These are phyloP conservation scores for Quercus berberidifolia DNA, from an alignment of 306 rosid species.

Conservation along the genomic window DNA sequence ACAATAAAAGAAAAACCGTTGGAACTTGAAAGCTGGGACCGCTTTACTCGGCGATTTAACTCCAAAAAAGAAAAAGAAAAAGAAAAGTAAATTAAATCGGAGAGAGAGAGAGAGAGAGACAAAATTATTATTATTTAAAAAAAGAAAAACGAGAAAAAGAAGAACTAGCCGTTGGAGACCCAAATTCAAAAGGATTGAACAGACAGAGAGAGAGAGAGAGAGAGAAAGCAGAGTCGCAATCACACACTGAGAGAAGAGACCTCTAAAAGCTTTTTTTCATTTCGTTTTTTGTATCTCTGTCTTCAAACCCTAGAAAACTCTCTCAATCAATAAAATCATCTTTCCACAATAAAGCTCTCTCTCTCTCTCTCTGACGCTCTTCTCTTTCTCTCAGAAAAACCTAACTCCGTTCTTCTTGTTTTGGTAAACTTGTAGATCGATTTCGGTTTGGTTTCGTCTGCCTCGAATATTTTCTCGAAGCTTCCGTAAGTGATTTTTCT, in stretches of 20 bases:
- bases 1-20: constrained; percentile 40
- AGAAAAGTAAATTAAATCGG: not conserved
- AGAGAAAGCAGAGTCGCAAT: not conserved
- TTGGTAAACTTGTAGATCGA: constrained; percentile 20
- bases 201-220: not conserved
- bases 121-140: not conserved
- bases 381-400: not conserved
- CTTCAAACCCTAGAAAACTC: not conserved
- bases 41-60: constrained; percentile 23
- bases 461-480: constrained; percentile 5
- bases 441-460: not conserved
- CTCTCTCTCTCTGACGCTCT: constrained; percentile 9
- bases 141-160: not conserved
- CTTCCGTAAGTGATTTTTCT: constrained; percentile 30
- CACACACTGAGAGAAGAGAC: constrained; percentile 10
- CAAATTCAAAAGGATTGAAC: constrained; percentile 49
- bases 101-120: not conserved
- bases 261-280: constrained; percentile 2
- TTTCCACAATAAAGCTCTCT: not conserved
- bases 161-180: constrained; percentile 83
- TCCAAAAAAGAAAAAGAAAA: not conserved
- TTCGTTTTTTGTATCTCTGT: not conserved
- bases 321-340: not conserved
- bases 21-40: constrained; percentile 30
- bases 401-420: not conserved